Conservation (phyloP, 176 grass and related monocot species). For the Oropetium thomaeum region DNA sequence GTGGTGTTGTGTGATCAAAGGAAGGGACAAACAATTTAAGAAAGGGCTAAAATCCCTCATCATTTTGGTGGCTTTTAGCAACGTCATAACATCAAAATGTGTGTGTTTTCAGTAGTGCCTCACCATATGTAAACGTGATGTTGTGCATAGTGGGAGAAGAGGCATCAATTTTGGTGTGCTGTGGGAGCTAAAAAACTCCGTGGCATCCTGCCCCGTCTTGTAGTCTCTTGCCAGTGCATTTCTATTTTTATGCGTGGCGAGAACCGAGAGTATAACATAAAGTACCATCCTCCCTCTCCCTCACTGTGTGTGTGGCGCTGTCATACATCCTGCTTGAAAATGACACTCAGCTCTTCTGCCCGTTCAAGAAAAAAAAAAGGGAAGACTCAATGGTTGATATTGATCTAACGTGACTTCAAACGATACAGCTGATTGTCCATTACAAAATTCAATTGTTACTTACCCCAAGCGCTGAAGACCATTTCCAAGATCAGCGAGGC, state of each 20-base stretch:
- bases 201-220: background rate
- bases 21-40: background rate
- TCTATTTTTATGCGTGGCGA: background rate
- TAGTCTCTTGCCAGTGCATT: background rate
- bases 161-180: background rate
- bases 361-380: background rate
- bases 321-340: background rate
- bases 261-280: background rate
- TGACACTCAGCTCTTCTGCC: background rate
- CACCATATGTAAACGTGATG: background rate
- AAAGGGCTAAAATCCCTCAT: background rate
- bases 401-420: background rate
- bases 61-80: background rate
- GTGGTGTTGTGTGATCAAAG: background rate
- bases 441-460: background rate
- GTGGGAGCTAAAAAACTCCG: background rate
- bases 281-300: too few species aligned
- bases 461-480: slow-evolving; percentile 65
- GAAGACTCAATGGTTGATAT: background rate
- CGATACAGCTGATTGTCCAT: background rate
- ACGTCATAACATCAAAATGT: background rate
- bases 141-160: background rate
- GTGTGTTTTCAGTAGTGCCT: background rate
- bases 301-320: background rate
- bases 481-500: slow-evolving; percentile 52